Percentiles rank a stretch among this genome's conserved stretches.
phyloP scores from a whole-genome alignment of 176 grass and related monocot genomes.

The Saccharum spontaneum region DNA sequence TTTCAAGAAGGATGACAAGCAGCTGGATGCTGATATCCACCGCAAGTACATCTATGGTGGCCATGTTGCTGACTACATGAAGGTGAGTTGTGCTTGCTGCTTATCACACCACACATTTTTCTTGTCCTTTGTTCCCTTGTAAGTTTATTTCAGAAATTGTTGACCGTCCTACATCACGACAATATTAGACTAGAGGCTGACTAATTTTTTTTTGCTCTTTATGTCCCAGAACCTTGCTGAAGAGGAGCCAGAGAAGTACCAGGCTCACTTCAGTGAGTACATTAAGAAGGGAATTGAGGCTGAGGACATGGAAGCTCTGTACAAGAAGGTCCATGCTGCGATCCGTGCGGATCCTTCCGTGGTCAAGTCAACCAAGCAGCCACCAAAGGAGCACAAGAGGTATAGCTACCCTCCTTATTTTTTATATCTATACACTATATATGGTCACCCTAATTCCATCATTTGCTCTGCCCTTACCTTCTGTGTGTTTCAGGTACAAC shows the following conservation, averaged over 20 bases:
- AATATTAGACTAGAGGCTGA: background rate
- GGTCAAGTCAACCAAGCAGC: constrained; percentile 50
- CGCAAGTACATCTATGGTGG: constrained; percentile 77
- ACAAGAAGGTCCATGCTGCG: constrained; percentile 92
- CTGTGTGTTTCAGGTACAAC: constrained; percentile 48
- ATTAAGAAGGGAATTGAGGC: constrained; percentile 63
- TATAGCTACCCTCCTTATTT: background rate
- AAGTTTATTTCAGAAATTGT: background rate
- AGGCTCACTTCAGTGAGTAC: constrained; percentile 79
- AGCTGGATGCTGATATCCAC: constrained; percentile 71
- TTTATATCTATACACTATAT: background rate
- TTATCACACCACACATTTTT: background rate
- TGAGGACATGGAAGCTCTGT: constrained; percentile 70
- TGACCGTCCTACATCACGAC: background rate
- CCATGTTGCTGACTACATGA: constrained; percentile 85
- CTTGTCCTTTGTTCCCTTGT: background rate
- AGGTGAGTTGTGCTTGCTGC: constrained; percentile 32
- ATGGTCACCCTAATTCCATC: too few species aligned
- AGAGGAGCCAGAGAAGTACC: constrained; percentile 85
- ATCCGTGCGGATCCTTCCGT: constrained; percentile 59
- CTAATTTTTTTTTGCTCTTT: background rate
- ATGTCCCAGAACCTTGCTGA: constrained; percentile 55
- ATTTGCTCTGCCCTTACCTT: background rate
- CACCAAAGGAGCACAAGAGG: constrained; percentile 80
- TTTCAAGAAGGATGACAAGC: constrained; percentile 73